Base-by-base conservation (phyloP, 2,329 filamentous ascomycete genomes). In the Exophiala bonariae region DNA sequence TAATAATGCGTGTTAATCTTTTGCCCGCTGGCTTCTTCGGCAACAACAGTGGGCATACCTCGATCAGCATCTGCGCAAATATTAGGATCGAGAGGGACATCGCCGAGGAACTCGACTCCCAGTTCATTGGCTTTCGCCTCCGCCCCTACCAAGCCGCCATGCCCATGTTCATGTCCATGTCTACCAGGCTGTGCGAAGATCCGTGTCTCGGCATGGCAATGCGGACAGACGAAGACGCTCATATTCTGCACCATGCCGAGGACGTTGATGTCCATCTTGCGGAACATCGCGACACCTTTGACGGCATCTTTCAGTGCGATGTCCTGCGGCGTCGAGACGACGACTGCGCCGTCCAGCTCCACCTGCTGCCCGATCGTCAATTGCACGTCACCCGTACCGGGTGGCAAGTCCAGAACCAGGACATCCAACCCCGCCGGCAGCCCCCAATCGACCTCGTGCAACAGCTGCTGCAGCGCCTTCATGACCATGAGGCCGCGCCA, bases 401-500 rank as follows among this genome's bases (percentile, higher is more conserved):
- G 93, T 0, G 93, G 93, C 39, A 99, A 71, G 65, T 99, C 93
- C 2, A 99, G 74, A 3, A 99, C 86, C 1, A 99, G 76, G 2
- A 97, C 72, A 64, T 99, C 93, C 2, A 99, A 74, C 9, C 48
- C 51, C 23, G 23, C 23, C 3, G 50, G 45, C 2, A 40, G 43
- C 11, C 86, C 89, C 93, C 93, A 99, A 43, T 93, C 87, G 1
- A 99, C 93, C 58, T 96, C 89, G 65, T 96, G 92, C 6, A 99
- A 79, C 4, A 99, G 82, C 64, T 99, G 93, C 59, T 96, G 91
- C 55, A 99, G 78, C 0, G 93, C 93, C 64, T 97, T 99, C 78
- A 95, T 95, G 11, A 97, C 88, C 91, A 99, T 96, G 2, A 96
- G 79, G 0, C 93, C 93, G 41, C 93, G 83, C 93, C 93, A 99